Evolutionary conservation across 2,329 filamentous ascomycete species (phyloP), one percentile per base, ranked within the genome.

Genomic region (Neodidymelliopsis sp.): DNA sequence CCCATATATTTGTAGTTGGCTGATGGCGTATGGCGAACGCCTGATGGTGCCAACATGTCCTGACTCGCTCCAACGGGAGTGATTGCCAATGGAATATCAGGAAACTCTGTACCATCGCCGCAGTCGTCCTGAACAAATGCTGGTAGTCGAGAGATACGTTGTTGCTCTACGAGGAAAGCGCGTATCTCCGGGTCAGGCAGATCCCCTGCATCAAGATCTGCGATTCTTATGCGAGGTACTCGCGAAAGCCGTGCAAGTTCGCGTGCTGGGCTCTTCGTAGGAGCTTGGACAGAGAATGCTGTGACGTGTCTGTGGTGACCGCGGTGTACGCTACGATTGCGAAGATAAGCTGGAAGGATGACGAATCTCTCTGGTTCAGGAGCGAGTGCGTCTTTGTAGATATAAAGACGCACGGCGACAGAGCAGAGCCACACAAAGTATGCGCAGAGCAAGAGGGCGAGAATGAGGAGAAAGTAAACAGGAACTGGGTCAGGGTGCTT

Each of bases 1-100:
- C 78, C 77, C 73, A 81, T 16, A 1, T 46, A 7, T 13, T 41
- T 19, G 23, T 59, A 40, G 10, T 45, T 52, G 9, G 44, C 23
- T 20, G 43, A 38, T 3, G 23, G 27, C 3, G 12, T 25, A 5
- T 35, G 27, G 39, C 35, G 18, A 23, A 34, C 15, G 18, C 12
- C 9, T 2, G 25, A n/a, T 6, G n/a, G 23, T 0, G n/a, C 13
- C 13, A 16, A 8, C 6, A 22, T 22, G 6, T 18, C 38, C 19
- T 30, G 38, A 20, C 30, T 49, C 27, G 7, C 16, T 15, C 52
- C 52, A 15, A 54, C 47, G 4, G 53, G 56, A 8, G 27, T 33
- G 27, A 45, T 47, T 2, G 59, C 60, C 3, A 58, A 33, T 1
- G 53, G 56, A 2, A 69, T 36, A 12, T 59, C 49, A 3, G 66